Base-by-base conservation (phyloP, 2,329 filamentous ascomycete species). In the Arthrocladium fulminans region DNA sequence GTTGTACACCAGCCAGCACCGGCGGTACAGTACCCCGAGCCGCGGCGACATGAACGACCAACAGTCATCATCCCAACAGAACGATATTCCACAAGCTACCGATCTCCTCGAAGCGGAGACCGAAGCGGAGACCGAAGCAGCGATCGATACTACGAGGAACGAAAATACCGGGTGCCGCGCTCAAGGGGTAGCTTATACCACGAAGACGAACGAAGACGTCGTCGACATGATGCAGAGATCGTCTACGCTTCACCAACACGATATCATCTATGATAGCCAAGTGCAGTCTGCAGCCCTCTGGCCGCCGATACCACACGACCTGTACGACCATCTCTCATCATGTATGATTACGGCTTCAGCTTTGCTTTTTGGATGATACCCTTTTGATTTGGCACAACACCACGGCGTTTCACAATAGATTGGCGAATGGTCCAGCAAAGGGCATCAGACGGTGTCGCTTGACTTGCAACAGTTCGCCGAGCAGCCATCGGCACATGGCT, bases 151-250 rank as follows among this genome's bases (percentile, higher is more conserved):
- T 13, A 39, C n/a, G 44, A 47, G 13, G 44, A 47, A 12, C 35
- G 34, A 47, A 17, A 22, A 37, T 19, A 39, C 22, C 22, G 34
- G 17, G 44, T 39, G 34, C 44, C 44, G 10, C 44, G 44, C n/a
- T 44, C 19, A 34, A 22, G 44, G 23, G 44, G 44, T 8, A 47
- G 44, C 20, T 34, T 47, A 30, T 47, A 47, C 20, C 34, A 47
- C 22, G 30, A 47, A 39, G 44, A 47, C 29, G 44, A 47, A 47
- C 32, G 22, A 38, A 19, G 44, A 47, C 30, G 44, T 25, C 44
- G 39, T 35, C 32, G 34, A 47, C 34, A 47, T 29, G 22, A n/a
- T 25, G 44, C 22, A 25, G 32, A 47, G 35, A 20, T 25, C 32
- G 39, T 47, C 44, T 38, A 38, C 32, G 32, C 34, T 27, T 38